Evolutionary conservation across 2,329 filamentous ascomycete genomes (phyloP).

Genomic region (Diaporthe nobilis): DNA sequence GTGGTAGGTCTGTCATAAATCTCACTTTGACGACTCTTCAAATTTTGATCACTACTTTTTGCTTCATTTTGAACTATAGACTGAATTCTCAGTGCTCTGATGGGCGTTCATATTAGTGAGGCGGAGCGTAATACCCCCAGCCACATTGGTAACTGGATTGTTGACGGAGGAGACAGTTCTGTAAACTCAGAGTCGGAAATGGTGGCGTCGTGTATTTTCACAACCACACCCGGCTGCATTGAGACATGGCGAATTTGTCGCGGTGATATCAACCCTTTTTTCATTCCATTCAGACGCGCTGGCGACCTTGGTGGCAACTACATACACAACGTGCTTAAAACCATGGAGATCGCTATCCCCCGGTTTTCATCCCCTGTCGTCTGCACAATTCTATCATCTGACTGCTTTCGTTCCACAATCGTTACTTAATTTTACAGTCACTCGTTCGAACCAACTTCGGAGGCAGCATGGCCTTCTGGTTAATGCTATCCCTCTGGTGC

Average conservation of each 20-base stretch:
- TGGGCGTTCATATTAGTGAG: neutral
- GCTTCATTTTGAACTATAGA: neutral
- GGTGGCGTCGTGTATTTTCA: constrained; percentile 3
- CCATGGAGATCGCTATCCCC: neutral
- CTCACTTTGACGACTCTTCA: neutral
- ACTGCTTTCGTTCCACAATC: neutral
- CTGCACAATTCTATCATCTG: neutral
- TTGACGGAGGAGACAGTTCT: neutral
- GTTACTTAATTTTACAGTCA: neutral
- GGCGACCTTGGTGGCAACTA: neutral
- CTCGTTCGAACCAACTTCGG: neutral
- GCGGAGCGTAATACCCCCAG: neutral
- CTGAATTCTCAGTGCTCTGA: too few species aligned
- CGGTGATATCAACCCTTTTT: neutral
- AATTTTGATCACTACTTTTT: neutral
- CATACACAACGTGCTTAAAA: neutral
- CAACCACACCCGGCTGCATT: neutral
- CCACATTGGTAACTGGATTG: neutral
- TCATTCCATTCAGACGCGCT: constrained; percentile 8
- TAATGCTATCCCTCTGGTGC: constrained; percentile 19
- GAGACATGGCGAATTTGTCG: constrained; percentile 3
- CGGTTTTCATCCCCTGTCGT: neutral
- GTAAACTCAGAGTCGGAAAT: neutral
- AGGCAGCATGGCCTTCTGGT: constrained; percentile 17
- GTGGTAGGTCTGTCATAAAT: neutral